Base-by-base conservation (phyloP, 2,329 filamentous ascomycete genomes). In the Aspergillus brasiliensis region DNA sequence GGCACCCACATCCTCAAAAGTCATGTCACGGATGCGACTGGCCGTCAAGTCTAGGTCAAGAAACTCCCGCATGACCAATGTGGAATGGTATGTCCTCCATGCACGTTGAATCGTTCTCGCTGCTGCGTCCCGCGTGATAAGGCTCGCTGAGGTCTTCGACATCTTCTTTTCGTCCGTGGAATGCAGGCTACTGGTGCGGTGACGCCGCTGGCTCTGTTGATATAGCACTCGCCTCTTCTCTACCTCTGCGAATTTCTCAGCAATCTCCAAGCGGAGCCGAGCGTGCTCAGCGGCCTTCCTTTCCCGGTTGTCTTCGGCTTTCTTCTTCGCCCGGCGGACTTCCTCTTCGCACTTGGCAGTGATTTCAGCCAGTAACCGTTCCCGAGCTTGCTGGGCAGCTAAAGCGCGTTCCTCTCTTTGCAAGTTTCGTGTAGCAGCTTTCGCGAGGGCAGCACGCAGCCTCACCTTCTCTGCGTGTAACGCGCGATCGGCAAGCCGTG, bases 401-500 rank as follows among this genome's bases (percentile, higher is more conserved):
- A 87, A 69, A 8, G 86, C 85, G 62, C 84, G 78, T 74, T 88
- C 86, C 74, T 89, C 86, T 61, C 81, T 84, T 64, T 84, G 83
- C 13, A 84, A 78, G 58, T 77, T 80, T 58, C 84, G 79, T 6
- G 84, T 82, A 8, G 83, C 79, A 8, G 85, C 84, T 70, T 88
- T 88, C 37, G 84, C 84, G 61, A 87, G 73, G 2, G 86, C 84
- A 55, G 86, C 86, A 49, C 86, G 83, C 60, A 87, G 73, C 65
- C 86, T 81, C 52, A 89, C 86, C 70, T 88, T 86, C 69, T 89
- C 86, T 27, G 84, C 86, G 77, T 89, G 86, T 11, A 85, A 84
- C 5, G 86, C 86, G 42, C 86, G 80, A 69, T 88, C 86, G 54
- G 86, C 86, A 44, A 88, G 77, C 56, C 86, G 80, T 19, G 86